Base-by-base conservation (phyloP, 257 asterid genomes). In the Scutellaria barbata region DNA sequence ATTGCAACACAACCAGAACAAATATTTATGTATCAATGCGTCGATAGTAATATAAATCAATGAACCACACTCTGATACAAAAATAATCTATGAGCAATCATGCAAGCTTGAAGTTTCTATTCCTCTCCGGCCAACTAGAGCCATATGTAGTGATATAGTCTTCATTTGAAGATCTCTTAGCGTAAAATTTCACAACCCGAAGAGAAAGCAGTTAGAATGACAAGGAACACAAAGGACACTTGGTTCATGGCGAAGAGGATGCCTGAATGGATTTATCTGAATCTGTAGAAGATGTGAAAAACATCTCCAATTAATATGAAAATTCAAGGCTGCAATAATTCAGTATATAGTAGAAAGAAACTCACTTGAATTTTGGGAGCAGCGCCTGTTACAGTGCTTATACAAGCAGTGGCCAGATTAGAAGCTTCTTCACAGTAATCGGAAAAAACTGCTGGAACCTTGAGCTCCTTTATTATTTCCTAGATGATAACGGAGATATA, bases 401-500 rank as follows among this genome's bases (percentile, higher is more conserved):
- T 77, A 84, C 97, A 94, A 66, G 77, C 43, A 76, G 74, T 80
- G 4, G 96, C 96, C 76, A 91, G 82, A 85, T 77, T 75, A 42
- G 84, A 85, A 78, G 99, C 99, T 82, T 94, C 99, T 79, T 94
- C 97, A 63, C 97, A 91, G 74, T 86, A 94, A 83, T 94, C 99
- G 5, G 99, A 86, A 74, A 94, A 94, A 69, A 94, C 68, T 47
- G 90, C 92, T 2, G 95, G 89, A 56, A 88, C 87, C 52, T 82
- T 78, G 63, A 87, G 90, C 77, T 81, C 83, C 79, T 82, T 85
- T 33, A 91, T 76, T 64, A 89, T 66, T 81, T 88, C 90, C 98
- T 92, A 69, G 3, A 52, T 55, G 39, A 42, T 42, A 51, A 37
- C 17, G 46, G 17, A 73, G 54, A 40, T n/a, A 8, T 68, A 14